phyloP scores from a whole-genome alignment of 192 early-diverging fungal genomes.

The Mortierella hygrophila region DNA sequence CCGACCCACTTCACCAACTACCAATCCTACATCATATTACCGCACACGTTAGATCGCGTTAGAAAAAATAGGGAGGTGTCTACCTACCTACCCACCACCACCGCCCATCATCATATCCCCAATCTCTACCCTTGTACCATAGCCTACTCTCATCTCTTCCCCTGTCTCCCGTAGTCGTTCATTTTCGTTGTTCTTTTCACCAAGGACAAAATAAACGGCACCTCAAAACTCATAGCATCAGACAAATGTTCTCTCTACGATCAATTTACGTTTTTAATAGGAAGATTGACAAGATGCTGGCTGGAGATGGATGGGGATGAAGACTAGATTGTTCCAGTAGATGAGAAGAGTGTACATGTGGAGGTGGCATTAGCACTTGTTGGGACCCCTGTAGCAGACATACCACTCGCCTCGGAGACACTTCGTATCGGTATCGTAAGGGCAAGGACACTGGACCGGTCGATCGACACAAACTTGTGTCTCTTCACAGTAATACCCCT shows the following conservation, averaged over 20 bases:
- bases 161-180: neutral
- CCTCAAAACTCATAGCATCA: no score
- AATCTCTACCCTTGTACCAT: neutral
- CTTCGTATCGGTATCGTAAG: slow-evolving; percentile 28
- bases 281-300: no score
- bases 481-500: slow-evolving; percentile 39
- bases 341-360: no score
- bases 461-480: slow-evolving; percentile 35
- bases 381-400: slow-evolving; percentile 28
- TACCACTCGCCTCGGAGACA: slow-evolving; percentile 45
- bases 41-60: neutral
- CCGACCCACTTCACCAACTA: no score
- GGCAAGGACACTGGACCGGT: slow-evolving; percentile 44
- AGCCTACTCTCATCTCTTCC: neutral
- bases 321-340: no score
- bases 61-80: neutral
- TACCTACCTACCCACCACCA: neutral
- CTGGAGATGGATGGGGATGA: no score
- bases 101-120: neutral
- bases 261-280: no score
- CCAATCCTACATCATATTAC: neutral
- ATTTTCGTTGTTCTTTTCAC: neutral
- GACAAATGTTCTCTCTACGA: no score
- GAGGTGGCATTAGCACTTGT: neutral
- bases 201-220: neutral